Conservation (phyloP, 345 rosid species). For the Syzygium oleosum region DNA sequence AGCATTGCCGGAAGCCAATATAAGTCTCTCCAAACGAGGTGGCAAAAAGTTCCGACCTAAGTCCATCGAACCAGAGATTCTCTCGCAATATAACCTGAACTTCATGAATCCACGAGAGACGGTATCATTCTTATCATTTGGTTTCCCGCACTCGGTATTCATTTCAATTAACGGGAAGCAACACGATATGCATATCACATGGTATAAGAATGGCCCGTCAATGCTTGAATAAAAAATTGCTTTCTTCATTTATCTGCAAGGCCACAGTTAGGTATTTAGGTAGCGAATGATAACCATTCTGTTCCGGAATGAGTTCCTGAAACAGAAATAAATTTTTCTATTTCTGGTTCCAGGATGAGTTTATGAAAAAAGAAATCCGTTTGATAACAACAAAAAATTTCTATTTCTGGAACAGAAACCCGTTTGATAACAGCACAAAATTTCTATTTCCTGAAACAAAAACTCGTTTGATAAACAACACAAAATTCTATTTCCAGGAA, state of each 20-base stretch:
- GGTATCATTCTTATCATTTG: neutral
- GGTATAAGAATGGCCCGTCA: neutral
- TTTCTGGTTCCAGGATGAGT: too few relatives aligned
- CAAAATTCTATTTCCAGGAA: too few relatives aligned
- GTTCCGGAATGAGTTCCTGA: too few relatives aligned
- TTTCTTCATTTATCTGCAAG: neutral
- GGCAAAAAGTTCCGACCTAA: rapidly evolving
- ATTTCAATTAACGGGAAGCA: neutral
- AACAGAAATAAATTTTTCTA: too few relatives aligned
- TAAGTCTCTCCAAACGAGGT: neutral
- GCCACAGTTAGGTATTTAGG: neutral
- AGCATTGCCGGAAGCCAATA: neutral
- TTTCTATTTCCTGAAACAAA: too few relatives aligned
- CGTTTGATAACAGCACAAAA: too few relatives aligned
- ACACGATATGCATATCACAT: neutral
- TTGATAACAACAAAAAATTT: too few relatives aligned
- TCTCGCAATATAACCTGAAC: neutral
- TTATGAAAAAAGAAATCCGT: too few relatives aligned
- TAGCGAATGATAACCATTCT: too few relatives aligned
- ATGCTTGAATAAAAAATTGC: neutral
- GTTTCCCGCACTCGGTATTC: rapidly evolving
- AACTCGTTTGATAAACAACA: too few relatives aligned
- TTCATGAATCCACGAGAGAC: neutral
- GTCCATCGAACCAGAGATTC: neutral
- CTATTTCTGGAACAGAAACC: too few relatives aligned